Evolutionary conservation across 2,329 filamentous ascomycete species (phyloP).

Genomic region (Samsoniella hepiali): DNA sequence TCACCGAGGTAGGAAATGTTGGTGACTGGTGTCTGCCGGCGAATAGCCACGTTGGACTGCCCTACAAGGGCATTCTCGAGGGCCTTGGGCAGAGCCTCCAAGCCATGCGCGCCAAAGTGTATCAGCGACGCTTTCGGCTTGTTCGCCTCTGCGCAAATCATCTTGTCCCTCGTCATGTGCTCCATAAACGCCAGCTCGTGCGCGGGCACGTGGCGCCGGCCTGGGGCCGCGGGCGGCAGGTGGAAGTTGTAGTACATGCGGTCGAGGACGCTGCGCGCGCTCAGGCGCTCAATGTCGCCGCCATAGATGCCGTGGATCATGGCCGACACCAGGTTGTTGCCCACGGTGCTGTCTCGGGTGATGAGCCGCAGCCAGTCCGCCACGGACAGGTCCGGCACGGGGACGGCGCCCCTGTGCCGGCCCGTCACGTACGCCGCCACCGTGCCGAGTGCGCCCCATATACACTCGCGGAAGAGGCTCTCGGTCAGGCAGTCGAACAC

Average conservation of each 20-base stretch:
- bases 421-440: not conserved
- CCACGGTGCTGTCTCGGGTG: slow-evolving; percentile 38
- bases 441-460: slow-evolving; percentile 26
- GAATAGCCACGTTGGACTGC: slow-evolving; percentile 59
- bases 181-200: slow-evolving; percentile 31
- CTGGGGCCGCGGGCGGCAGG: slow-evolving; percentile 22
- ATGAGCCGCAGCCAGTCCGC: slow-evolving; percentile 35
- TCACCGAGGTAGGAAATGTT: slow-evolving; percentile 40
- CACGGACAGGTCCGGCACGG: slow-evolving; percentile 33
- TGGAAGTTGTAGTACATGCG: slow-evolving; percentile 32
- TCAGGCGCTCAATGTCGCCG: slow-evolving; percentile 79
- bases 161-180: slow-evolving; percentile 28
- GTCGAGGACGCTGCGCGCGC: slow-evolving; percentile 57
- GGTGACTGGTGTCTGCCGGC: slow-evolving; percentile 46
- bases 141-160: slow-evolving; percentile 32
- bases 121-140: slow-evolving; percentile 31
- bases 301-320: slow-evolving; percentile 87
- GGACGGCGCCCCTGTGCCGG: not conserved
- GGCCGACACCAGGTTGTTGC: slow-evolving; percentile 73
- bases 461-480: slow-evolving; percentile 32
- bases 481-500: slow-evolving; percentile 30
- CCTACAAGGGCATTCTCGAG: slow-evolving; percentile 49
- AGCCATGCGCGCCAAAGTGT: slow-evolving; percentile 50
- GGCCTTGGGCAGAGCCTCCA: slow-evolving; percentile 56
- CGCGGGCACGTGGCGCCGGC: slow-evolving; percentile 39